Percentiles rank a stretch among this genome's conserved stretches.
Conservation (phyloP, 257 asterid species). For the Nicotiana otophora region DNA sequence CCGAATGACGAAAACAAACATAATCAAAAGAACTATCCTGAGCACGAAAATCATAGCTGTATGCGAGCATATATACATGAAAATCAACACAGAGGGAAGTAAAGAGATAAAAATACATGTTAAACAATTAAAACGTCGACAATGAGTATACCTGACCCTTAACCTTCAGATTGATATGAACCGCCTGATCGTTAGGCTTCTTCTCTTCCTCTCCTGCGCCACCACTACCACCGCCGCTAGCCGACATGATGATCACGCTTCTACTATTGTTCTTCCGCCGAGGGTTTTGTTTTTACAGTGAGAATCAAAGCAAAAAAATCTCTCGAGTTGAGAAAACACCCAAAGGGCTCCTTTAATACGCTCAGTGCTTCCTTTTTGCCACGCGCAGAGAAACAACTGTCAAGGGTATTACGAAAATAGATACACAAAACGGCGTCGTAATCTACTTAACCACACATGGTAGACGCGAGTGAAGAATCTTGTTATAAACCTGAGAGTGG, state of each 20-base stretch:
- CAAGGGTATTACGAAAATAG: too few relatives aligned
- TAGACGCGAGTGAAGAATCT: background rate
- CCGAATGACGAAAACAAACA: too few relatives aligned
- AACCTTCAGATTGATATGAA: conserved; percentile 30
- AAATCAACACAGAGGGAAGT: background rate
- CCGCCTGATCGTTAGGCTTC: conserved; percentile 23
- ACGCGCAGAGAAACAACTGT: background rate
- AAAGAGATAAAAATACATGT: background rate
- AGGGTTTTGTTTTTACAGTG: background rate
- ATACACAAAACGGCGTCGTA: background rate
- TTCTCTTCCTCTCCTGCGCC: conserved; percentile 27
- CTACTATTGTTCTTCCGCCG: background rate
- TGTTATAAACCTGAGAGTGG: background rate
- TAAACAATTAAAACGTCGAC: background rate
- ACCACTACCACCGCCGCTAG: conserved; percentile 18
- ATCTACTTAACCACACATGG: too few relatives aligned
- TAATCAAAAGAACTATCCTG: background rate
- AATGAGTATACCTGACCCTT: conserved; percentile 28
- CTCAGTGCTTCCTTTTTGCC: background rate
- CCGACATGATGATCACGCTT: conserved; percentile 4
- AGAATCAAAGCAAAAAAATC: too few relatives aligned
- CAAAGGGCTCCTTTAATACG: background rate
- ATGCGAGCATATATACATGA: background rate
- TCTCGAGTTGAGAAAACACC: background rate
- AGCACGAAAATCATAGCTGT: background rate